phyloP scores from a whole-genome alignment of 73 alveolate genomes.

The Paramecium caudatum region DNA sequence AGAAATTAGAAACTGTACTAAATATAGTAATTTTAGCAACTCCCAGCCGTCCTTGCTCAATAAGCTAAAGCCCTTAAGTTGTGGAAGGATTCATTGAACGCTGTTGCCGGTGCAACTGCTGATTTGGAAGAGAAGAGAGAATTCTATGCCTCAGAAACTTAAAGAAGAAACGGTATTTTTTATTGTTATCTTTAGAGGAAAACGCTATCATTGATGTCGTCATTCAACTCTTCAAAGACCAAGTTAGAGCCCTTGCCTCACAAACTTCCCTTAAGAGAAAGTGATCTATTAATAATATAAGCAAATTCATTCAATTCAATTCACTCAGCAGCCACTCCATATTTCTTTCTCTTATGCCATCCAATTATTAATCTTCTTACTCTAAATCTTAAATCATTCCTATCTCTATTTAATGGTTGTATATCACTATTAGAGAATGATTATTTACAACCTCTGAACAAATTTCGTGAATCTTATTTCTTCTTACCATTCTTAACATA shows the following conservation, averaged over 20 bases:
- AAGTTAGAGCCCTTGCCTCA: slow-evolving; percentile 68
- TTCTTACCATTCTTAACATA: no score
- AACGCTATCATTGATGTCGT: slow-evolving; percentile 64
- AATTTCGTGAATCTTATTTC: no score
- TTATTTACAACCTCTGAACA: no score
- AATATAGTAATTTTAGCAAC: neutral
- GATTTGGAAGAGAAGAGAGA: slow-evolving; percentile 70
- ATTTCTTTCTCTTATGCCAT: slow-evolving; percentile 7
- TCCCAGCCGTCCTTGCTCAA: slow-evolving; percentile 64
- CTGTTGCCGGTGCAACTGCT: slow-evolving; percentile 22
- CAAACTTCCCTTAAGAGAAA: slow-evolving; percentile 63
- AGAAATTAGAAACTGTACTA: slow-evolving; percentile 64
- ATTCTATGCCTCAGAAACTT: slow-evolving; percentile 58
- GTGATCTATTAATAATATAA: slow-evolving; percentile 46
- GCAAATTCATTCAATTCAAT: neutral
- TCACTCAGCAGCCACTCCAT: neutral
- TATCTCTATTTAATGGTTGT: no score
- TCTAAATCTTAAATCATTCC: no score
- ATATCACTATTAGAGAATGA: no score
- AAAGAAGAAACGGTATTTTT: slow-evolving; percentile 41
- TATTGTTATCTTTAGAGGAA: neutral
- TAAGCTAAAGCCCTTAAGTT: slow-evolving; percentile 66
- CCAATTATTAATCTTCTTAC: no score
- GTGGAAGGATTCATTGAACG: slow-evolving; percentile 32
- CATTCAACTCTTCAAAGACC: slow-evolving; percentile 52